Conservation (phyloP, 1,139 yeast species). For the Blastobotrys arbuscula region DNA sequence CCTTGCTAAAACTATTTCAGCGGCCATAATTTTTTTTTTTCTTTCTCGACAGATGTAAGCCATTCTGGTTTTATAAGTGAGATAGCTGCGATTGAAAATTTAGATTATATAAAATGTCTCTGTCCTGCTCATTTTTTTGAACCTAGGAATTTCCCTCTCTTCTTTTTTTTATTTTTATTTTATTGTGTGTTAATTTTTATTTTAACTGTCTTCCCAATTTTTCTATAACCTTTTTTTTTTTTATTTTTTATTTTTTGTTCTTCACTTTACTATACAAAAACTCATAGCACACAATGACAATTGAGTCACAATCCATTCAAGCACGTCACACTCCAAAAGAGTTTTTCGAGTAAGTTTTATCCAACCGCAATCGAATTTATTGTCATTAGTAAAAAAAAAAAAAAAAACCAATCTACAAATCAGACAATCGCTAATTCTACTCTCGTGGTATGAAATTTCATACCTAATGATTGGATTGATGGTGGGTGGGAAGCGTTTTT, state of each 20-base stretch:
- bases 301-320: conserved; percentile 6
- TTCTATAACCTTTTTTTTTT: not conserved
- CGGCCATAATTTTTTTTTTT: not conserved
- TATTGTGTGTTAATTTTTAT: not conserved
- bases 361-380: not conserved
- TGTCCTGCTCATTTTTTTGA: not conserved
- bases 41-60: not conserved
- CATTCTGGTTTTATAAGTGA: not conserved
- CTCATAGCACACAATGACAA: conserved; percentile 6
- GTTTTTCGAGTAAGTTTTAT: conserved; percentile 12
- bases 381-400: not conserved
- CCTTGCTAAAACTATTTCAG: too few species aligned
- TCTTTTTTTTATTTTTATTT: not conserved
- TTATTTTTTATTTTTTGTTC: not conserved
- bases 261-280: not conserved
- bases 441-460: too few species aligned
- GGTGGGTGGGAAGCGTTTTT: not conserved
- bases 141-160: not conserved
- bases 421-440: too few species aligned
- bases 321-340: conserved; percentile 14
- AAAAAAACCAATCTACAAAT: too few species aligned
- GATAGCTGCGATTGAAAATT: not conserved
- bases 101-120: not conserved
- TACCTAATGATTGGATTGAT: not conserved
- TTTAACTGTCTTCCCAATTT: not conserved